Conservation (phyloP, 495 filamentous ascomycete genomes). For the Talaromyces liani region DNA sequence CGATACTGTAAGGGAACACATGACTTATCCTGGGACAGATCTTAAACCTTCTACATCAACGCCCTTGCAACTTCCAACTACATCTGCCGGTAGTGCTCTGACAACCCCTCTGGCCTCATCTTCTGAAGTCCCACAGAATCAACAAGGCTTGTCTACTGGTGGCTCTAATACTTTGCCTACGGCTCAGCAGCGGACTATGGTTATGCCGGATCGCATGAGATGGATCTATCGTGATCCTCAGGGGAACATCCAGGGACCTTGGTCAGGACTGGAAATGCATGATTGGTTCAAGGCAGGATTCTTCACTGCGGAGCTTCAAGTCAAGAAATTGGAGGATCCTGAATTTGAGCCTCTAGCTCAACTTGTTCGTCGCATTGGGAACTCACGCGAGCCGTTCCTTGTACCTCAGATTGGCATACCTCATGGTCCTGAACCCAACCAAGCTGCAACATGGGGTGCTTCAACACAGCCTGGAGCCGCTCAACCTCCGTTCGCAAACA, state of each 20-base stretch:
- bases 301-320: constrained; percentile 87
- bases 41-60: constrained; percentile 25
- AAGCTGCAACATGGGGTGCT: constrained; percentile 29
- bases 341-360: constrained; percentile 97
- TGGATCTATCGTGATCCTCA: constrained; percentile 98
- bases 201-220: constrained; percentile 98
- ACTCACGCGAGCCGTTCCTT: constrained; percentile 93
- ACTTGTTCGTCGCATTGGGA: constrained; percentile 90
- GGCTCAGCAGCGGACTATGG: constrained; percentile 79
- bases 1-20: neutral
- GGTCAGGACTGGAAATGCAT: constrained; percentile 96
- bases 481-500: constrained; percentile 89
- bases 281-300: constrained; percentile 99
- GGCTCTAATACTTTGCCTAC: constrained; percentile 46
- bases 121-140: constrained; percentile 20
- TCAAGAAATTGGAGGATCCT: constrained; percentile 85
- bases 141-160: constrained; percentile 19
- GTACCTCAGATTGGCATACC: constrained; percentile 94
- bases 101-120: constrained; percentile 22
- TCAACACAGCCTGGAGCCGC: constrained; percentile 49
- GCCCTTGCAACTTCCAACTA: constrained; percentile 33
- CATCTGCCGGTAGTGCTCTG: constrained; percentile 33
- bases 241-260: constrained; percentile 85
- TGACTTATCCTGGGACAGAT: neutral
- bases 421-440: constrained; percentile 59